Conservation (phyloP, 2,329 filamentous ascomycete genomes). For the Paraphaeosphaeria sporulosa region DNA sequence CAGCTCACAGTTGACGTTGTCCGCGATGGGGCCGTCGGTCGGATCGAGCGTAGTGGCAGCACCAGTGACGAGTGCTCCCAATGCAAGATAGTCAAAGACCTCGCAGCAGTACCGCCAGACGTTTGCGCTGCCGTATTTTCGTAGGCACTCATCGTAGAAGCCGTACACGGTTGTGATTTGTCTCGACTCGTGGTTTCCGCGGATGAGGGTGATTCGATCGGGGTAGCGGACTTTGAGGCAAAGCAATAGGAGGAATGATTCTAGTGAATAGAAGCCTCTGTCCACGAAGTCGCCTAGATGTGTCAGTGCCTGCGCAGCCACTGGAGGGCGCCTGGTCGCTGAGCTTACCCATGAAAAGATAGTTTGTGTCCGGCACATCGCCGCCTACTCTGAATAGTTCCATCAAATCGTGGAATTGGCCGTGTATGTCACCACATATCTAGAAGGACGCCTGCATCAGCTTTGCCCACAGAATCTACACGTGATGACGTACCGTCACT, state of each 20-base stretch:
- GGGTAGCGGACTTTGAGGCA: slow-evolving; percentile 98
- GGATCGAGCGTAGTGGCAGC: slow-evolving; percentile 72
- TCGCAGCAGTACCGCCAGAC: slow-evolving; percentile 77
- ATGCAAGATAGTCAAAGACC: slow-evolving; percentile 94
- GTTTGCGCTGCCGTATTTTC: slow-evolving; percentile 65
- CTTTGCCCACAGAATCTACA: not conserved
- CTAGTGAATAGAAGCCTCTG: slow-evolving; percentile 97
- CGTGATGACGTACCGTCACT: slow-evolving; percentile 72
- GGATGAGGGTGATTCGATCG: slow-evolving; percentile 95
- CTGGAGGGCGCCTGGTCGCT: not conserved
- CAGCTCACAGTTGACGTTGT: slow-evolving; percentile 60
- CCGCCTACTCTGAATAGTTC: slow-evolving; percentile 93
- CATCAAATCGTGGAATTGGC: slow-evolving; percentile 97
- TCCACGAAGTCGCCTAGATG: slow-evolving; percentile 91
- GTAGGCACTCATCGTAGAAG: slow-evolving; percentile 79
- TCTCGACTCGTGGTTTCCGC: slow-evolving; percentile 84
- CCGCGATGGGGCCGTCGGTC: slow-evolving; percentile 62
- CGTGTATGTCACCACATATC: slow-evolving; percentile 73
- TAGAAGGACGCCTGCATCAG: slow-evolving; percentile 5
- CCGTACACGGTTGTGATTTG: slow-evolving; percentile 82
- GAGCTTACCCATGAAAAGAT: slow-evolving; percentile 86
- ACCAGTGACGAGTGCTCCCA: slow-evolving; percentile 90
- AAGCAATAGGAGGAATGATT: slow-evolving; percentile 95
- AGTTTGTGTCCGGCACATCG: slow-evolving; percentile 94
- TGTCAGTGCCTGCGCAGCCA: slow-evolving; percentile 23